Conservation (phyloP, 2,329 filamentous ascomycete species). For the Sodiomyces alkalinus region DNA sequence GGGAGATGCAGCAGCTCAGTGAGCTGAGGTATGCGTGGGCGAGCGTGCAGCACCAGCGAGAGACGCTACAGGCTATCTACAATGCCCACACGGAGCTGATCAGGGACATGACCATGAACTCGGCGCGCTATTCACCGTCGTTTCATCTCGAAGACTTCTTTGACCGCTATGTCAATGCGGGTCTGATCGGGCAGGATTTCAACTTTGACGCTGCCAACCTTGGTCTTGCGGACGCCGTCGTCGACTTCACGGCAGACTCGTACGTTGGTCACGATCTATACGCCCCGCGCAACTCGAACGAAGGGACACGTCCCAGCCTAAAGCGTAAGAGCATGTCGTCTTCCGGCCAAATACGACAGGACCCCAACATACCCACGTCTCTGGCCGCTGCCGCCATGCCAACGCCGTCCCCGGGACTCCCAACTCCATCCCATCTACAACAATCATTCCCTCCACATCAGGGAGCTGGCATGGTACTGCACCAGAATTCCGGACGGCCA, state of each 20-base stretch:
- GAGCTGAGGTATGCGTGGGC: constrained; percentile 65
- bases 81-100: constrained; percentile 69
- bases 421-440: constrained; percentile 17
- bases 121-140: constrained; percentile 59
- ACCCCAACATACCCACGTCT: constrained; percentile 20
- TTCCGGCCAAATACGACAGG: constrained; percentile 21
- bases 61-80: constrained; percentile 64
- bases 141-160: constrained; percentile 84
- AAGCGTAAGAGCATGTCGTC: constrained; percentile 33
- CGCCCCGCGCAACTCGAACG: constrained; percentile 19
- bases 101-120: constrained; percentile 50
- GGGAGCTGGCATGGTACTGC: constrained; percentile 13
- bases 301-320: constrained; percentile 21
- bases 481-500: too few species aligned
- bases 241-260: constrained; percentile 44
- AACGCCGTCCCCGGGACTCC: constrained; percentile 12
- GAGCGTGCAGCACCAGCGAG: constrained; percentile 63
- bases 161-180: constrained; percentile 54
- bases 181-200: constrained; percentile 41
- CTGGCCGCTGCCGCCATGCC: constrained; percentile 16
- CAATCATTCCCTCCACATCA: constrained; percentile 22
- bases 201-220: constrained; percentile 62
- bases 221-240: constrained; percentile 49
- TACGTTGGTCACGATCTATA: constrained; percentile 34
- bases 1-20: constrained; percentile 66